phyloP scores from a whole-genome alignment of 306 rosid species.

The Gleditsia sinensis region DNA sequence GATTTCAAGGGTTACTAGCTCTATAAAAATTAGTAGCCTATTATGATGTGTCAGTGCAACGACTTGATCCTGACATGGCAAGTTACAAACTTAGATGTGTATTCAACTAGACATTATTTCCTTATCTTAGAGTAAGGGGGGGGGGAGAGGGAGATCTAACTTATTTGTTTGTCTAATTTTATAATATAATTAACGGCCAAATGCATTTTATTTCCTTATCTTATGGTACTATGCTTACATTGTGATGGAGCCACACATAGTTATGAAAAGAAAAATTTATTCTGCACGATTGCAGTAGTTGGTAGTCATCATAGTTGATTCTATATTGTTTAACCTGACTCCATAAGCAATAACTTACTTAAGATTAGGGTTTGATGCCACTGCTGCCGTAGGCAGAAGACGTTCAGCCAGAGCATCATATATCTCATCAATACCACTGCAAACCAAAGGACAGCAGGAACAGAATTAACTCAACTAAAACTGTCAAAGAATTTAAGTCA shows the following conservation, averaged over 20 bases:
- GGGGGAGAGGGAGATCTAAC: not conserved
- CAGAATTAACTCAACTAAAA: not conserved
- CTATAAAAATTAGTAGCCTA: too few relatives aligned
- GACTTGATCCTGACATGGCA: too few relatives aligned
- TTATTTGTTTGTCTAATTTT: not conserved
- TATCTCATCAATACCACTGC: conserved; percentile 67
- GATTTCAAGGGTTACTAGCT: too few relatives aligned
- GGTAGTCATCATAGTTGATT: conserved; percentile 20
- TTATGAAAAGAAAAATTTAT: conserved; percentile 10
- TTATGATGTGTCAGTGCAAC: too few relatives aligned
- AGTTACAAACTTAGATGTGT: too few relatives aligned
- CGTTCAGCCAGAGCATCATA: conserved; percentile 74
- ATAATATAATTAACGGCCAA: not conserved
- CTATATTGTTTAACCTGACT: conserved; percentile 14
- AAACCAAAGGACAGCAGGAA: conserved; percentile 27
- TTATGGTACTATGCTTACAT: conserved; percentile 3
- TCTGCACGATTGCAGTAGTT: conserved; percentile 5
- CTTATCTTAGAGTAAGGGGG: too few relatives aligned
- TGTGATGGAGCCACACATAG: conserved; percentile 2
- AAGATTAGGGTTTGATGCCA: conserved; percentile 51
- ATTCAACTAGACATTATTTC: too few relatives aligned
- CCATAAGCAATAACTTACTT: conserved; percentile 57
- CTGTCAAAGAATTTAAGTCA: not conserved
- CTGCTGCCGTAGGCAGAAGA: conserved; percentile 55
- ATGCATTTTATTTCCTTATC: too few relatives aligned